Base-by-base conservation (phyloP, 768 basidiomycete species). In the Phylloporus rhodoxanthus region DNA sequence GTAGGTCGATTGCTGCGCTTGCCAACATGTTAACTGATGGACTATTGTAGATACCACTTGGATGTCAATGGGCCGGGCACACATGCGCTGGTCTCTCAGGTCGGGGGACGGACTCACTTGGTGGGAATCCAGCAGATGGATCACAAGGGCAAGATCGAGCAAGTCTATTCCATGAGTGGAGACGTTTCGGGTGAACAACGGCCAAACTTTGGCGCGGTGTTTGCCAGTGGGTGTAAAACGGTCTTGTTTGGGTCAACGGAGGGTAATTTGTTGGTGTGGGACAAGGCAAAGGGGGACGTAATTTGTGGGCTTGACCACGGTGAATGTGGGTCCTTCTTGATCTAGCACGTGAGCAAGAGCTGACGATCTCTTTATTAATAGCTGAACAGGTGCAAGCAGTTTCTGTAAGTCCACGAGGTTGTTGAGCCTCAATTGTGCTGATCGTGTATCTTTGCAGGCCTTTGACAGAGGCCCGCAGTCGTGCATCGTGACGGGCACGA, bases 231-330 rank as follows among this genome's bases (percentile, higher is more conserved):
- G 28, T 80, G 77, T 14, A 75, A 77, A 53, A 72, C 72, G 8
- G 74, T 85, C 20, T 57, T 86, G 49, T 84, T 79, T 56, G 84
- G 83, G 23, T 68, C 60, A 25, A 65, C 74, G 17, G 78, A 81
- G 15, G 74, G 73, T 17, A 81, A 75, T 61, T 69, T 79, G 25
- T 65, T 85, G 33, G 76, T 80, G 28, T 85, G 85, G 84, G 81
- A 86, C 57, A 74, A 69, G 60, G 70, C 69, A 60, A 78, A 73
- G 48, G 77, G 73, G 10, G 68, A 67, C 2, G 64, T 83, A 21
- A 71, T 82, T 13, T 81, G 79, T 63, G 84, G 78, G 26, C 60
- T 85, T 56, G 78, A 81, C 54, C 81, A 84, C 55, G 73, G 74
- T 13, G 77, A 81, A 55, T 76, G 82, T 83, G 60, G 56, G 75